Percentiles rank a stretch among this genome's conserved stretches.
Conservation (phyloP, 2,329 filamentous ascomycete species). For the Talaromyces funiculosus region DNA sequence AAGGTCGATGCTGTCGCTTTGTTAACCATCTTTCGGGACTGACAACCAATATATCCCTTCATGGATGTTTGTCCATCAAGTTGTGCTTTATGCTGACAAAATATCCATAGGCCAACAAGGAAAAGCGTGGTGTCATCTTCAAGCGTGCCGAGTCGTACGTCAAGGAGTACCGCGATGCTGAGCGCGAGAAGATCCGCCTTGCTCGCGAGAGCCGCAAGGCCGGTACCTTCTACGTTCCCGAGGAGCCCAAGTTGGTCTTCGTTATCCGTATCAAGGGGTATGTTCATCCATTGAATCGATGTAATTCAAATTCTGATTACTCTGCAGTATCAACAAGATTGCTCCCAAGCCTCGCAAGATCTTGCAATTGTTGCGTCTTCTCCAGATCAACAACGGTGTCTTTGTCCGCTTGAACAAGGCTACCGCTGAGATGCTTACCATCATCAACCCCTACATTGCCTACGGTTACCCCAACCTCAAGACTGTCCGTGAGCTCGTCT, state of each 20-base stretch:
- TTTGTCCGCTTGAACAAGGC: conserved; percentile 98
- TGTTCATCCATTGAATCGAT: conserved; percentile 23
- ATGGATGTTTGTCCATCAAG: conserved; percentile 13
- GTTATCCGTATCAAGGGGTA: conserved; percentile 98
- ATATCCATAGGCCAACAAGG: conserved; percentile 76
- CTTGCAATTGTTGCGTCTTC: conserved; percentile 95
- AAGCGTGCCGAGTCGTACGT: conserved; percentile 99
- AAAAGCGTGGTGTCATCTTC: conserved; percentile 98
- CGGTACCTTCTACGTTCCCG: conserved; percentile 89
- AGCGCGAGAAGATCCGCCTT: conserved; percentile 98
- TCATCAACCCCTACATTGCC: conserved; percentile 97
- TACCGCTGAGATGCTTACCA: conserved; percentile 92
- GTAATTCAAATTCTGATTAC: conserved; percentile 12
- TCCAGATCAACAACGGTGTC: conserved; percentile 99
- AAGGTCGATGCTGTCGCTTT: conserved; percentile 89
- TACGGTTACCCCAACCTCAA: conserved; percentile 99
- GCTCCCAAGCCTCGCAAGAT: conserved; percentile 99
- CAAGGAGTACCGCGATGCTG: conserved; percentile 96
- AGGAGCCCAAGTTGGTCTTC: conserved; percentile 95
- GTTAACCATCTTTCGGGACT: conserved; percentile 63
- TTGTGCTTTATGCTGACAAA: conserved; percentile 22
- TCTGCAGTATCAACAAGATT: conserved; percentile 97
- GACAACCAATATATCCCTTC: conserved; percentile 43
- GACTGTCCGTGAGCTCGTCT: conserved; percentile 97
- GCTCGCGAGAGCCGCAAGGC: conserved; percentile 82